phyloP scores from a whole-genome alignment of 2,329 filamentous ascomycete genomes.

The Chrysoporthe cubensis region DNA sequence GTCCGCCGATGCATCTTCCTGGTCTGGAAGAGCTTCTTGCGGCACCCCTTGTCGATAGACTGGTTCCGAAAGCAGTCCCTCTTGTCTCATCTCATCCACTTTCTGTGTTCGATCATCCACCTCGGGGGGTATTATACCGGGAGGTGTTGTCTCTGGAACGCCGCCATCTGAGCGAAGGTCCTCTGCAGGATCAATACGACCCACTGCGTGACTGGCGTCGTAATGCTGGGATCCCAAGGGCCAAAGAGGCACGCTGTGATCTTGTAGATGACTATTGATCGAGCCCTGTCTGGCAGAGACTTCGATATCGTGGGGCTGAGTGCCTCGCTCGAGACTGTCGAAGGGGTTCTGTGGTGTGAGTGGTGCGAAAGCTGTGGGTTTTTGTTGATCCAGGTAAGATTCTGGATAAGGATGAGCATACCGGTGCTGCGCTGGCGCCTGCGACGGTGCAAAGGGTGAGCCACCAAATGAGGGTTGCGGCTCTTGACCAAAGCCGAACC shows the following conservation, averaged over 20 bases:
- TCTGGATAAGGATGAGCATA: constrained; percentile 20
- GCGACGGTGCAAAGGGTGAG: constrained; percentile 13
- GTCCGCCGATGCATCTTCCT: constrained; percentile 27
- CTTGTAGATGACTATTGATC: constrained; percentile 21
- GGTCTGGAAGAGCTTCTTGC: constrained; percentile 20
- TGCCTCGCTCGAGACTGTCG: constrained; percentile 32
- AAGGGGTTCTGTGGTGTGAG: constrained; percentile 11
- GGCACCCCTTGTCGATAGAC: constrained; percentile 26
- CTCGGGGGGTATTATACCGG: constrained; percentile 26
- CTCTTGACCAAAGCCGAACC: constrained; percentile 27
- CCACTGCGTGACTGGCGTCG: constrained; percentile 19
- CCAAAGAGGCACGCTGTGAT: constrained; percentile 26
- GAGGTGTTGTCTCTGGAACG: constrained; percentile 1
- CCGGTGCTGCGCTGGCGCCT: not conserved
- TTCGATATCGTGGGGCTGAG: constrained; percentile 35
- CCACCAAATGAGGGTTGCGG: constrained; percentile 15
- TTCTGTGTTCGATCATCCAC: constrained; percentile 29
- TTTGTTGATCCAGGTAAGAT: constrained; percentile 17
- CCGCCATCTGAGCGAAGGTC: constrained; percentile 18
- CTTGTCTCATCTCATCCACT: constrained; percentile 25
- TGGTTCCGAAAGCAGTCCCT: constrained; percentile 22
- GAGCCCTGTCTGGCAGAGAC: not conserved
- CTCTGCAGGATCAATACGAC: constrained; percentile 19
- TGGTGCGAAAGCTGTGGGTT: constrained; percentile 6
- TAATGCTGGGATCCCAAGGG: constrained; percentile 20